phyloP scores from a whole-genome alignment of 768 basidiomycete species.

The Termitomyces sp. region DNA sequence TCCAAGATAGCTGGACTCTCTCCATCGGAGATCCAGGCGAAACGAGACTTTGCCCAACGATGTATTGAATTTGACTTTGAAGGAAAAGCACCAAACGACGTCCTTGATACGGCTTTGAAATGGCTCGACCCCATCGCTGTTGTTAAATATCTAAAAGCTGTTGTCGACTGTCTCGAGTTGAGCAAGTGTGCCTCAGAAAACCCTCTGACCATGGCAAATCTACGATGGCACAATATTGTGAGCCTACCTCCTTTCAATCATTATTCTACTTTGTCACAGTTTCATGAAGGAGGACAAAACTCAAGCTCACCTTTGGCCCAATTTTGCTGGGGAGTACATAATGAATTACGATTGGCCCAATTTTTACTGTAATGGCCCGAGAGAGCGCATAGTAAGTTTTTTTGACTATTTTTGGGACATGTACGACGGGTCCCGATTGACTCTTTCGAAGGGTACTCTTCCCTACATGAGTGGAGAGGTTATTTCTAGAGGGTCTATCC shows the following conservation, averaged over 20 bases:
- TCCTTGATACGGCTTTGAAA: not conserved
- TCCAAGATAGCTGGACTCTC: not conserved
- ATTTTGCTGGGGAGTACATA: no score
- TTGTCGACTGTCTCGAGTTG: not conserved
- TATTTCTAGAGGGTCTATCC: no score
- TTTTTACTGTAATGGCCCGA: not conserved
- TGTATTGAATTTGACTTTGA: no score
- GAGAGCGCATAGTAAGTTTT: not conserved
- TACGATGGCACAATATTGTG: not conserved
- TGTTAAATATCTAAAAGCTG: not conserved
- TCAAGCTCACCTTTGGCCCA: not conserved
- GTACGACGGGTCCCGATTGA: no score
- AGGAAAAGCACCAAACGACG: no score
- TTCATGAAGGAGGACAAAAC: not conserved
- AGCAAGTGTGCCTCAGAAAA: not conserved
- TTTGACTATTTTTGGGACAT: no score
- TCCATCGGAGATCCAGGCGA: not conserved
- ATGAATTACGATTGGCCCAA: no score
- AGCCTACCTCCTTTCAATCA: not conserved
- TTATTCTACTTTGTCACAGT: not conserved
- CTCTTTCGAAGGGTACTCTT: no score
- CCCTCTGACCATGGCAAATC: not conserved
- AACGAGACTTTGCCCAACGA: fast-evolving
- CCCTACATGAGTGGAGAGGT: no score
- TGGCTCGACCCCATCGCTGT: not conserved